phyloP scores from a whole-genome alignment of 805 yeast genomes.

The Cyberlindnera nakhonratchasimensis region DNA sequence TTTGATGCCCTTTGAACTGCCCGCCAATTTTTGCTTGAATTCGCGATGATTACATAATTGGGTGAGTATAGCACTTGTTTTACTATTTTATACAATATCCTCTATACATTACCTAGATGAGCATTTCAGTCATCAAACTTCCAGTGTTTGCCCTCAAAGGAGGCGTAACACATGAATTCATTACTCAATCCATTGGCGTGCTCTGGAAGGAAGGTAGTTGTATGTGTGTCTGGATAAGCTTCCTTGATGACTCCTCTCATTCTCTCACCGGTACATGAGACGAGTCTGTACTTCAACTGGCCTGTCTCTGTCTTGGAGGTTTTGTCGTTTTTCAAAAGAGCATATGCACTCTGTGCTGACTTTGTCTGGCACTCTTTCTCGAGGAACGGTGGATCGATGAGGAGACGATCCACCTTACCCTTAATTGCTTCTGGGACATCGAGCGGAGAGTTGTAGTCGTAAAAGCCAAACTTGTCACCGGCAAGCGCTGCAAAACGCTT shows the following conservation, averaged over 20 bases:
- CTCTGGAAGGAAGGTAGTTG: slow-evolving; percentile 71
- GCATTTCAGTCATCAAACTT: slow-evolving; percentile 29
- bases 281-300: slow-evolving; percentile 42
- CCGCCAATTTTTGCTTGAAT: too few relatives aligned
- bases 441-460: slow-evolving; percentile 72
- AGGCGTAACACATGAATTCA: slow-evolving; percentile 84
- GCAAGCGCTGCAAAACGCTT: slow-evolving; percentile 71
- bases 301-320: slow-evolving; percentile 39
- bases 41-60: too few relatives aligned
- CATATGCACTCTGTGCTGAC: slow-evolving; percentile 58
- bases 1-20: too few relatives aligned
- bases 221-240: slow-evolving; percentile 59
- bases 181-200: slow-evolving; percentile 85
- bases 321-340: slow-evolving; percentile 44
- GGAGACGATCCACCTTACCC: slow-evolving; percentile 63
- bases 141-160: slow-evolving; percentile 70
- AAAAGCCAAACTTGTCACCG: slow-evolving; percentile 66
- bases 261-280: slow-evolving; percentile 89
- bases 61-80: too few relatives aligned
- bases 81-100: too few relatives aligned
- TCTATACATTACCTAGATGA: neutral
- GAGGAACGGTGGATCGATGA: slow-evolving; percentile 87
- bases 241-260: slow-evolving; percentile 62
- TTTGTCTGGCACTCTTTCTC: slow-evolving; percentile 79
- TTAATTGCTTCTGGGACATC: slow-evolving; percentile 52